Evolutionary conservation across 2,329 filamentous ascomycete genomes (phyloP), one percentile per base, ranked within the genome.

Genomic region (Colletotrichum sp.): DNA sequence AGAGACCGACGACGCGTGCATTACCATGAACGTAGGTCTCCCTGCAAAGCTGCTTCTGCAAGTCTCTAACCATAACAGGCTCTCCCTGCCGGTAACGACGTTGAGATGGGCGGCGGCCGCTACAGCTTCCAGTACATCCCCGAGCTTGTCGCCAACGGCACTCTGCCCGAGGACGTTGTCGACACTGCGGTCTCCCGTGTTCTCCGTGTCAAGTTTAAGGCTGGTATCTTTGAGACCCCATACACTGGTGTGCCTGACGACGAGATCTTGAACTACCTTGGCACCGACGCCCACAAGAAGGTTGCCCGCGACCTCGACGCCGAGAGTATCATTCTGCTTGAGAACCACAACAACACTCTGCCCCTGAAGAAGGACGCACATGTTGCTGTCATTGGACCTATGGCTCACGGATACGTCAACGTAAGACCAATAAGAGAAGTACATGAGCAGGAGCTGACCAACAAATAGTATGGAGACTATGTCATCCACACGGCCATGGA

Each of bases 81-180:
- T 11, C 88, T 95, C 6, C 91, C 91, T 1, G 92, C 93, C 6
- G 94, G 94, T 5, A 93, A 92, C 66, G 94, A 95, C 79, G 89
- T 94, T 15, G 94, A 95, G 80, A 95, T 95, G 94, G 94, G 94
- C 15, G 93, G 94, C 52, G 94, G 94, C 25, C 93, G 92, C 25
- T 95, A 91, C 86, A 95, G 92, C 81, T 93, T 92, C 80, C 88
- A 92, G 78, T 90, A 88, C 44, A 95, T 95, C 68, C 92, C 93
- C 8, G 86, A 90, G 32, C 88, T 95, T 65, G 88, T 95, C 19
- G 84, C 90, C 70, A 87, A 89, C 2, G 92, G 93, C 1, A 91
- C 90, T 72, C 84, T 95, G 3, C 87, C 91, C 57, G 86, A 91
- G 32, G 84, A 88, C 8, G 80, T 90, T 30, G 90, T 95, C n/a